Evolutionary conservation across 2,329 filamentous ascomycete genomes (phyloP).

Genomic region (Aspergillus oerlinghausenensis): DNA sequence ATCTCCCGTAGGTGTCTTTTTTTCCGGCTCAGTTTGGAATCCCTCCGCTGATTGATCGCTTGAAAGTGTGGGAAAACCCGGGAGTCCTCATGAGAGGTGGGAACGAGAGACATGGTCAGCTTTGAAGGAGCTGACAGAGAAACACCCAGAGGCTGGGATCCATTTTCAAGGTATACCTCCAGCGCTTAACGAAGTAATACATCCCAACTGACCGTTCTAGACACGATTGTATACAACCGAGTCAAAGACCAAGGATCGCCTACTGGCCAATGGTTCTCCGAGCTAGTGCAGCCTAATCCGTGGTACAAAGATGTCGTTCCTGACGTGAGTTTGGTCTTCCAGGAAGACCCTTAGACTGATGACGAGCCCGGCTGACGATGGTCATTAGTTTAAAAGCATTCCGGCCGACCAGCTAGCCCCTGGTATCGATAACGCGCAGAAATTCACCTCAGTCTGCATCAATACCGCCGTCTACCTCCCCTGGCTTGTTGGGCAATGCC

Average conservation of each 20-base stretch:
- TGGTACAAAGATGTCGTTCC: constrained; percentile 71
- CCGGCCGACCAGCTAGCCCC: constrained; percentile 53
- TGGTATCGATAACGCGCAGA: constrained; percentile 66
- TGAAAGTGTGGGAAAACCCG: constrained; percentile 35
- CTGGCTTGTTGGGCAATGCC: constrained; percentile 77
- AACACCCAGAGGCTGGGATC: constrained; percentile 72
- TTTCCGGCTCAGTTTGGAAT: not conserved
- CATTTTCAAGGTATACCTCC: constrained; percentile 64
- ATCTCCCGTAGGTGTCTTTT: constrained; percentile 56
- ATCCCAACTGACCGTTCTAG: constrained; percentile 23
- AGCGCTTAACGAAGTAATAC: not conserved
- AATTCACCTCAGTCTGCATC: constrained; percentile 83
- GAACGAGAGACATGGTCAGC: constrained; percentile 63
- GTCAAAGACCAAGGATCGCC: constrained; percentile 57
- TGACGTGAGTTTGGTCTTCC: constrained; percentile 46
- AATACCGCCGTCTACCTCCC: constrained; percentile 85
- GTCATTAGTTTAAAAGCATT: constrained; percentile 60
- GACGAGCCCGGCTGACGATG: not conserved
- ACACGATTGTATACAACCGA: constrained; percentile 54
- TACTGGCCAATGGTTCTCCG: constrained; percentile 59
- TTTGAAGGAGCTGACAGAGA: constrained; percentile 55
- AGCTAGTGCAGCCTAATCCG: constrained; percentile 62
- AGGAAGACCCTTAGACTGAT: not conserved
- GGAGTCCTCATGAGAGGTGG: constrained; percentile 45
- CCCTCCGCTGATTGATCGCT: constrained; percentile 2